Base-by-base conservation (phyloP, 768 basidiomycete genomes). In the Agaricus subrufescens region DNA sequence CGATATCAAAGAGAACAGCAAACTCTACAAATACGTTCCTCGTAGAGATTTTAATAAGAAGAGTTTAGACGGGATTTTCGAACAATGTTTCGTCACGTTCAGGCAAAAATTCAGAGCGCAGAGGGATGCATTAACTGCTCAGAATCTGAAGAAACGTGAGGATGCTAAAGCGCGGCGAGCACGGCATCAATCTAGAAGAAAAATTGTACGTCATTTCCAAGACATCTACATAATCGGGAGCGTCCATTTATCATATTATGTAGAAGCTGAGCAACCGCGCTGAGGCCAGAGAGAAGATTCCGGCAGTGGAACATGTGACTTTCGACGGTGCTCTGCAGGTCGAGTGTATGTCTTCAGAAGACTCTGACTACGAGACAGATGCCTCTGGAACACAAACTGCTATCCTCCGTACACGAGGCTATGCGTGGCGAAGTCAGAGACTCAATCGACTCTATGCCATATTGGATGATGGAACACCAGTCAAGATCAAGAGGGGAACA, bases 281-380 rank as follows among this genome's bases (percentile, higher is more conserved):
- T 8, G 83, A 82, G 27, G 75, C 81, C 27, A 78, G 89, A 25
- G 71, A 81, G 60, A 81, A 76, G 52, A 67, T 82, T 26, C 69
- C 69, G 26, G 70, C 63, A 0, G 85, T 88, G 57, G 77, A 82
- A 53, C 83, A 89, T 66, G 73, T 81, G 26, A 76, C 72, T 12
- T 90, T 90, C 63, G 86, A 89, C 62, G 81, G 82, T 12, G 87
- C 89, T 12, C 67, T 91, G 55, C 83, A 86, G 58, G 58, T 82
- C 19, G 89, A 90, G 46, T 90, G 87, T 68, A 88, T 90, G 84
- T 91, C 89, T 27, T 86, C 84, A 30, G 89, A 91, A 60, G 89
- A 91, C 66, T 89, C 88, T 12, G 82, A 83, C 59, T 71, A 69
- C 48, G 86, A 86, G 37, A 67, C 67, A 30, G 66, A 67, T 57